Evolutionary conservation across 495 filamentous ascomycete genomes (phyloP), one percentile per base, ranked within the genome.

Genomic region (Hyaloscypha variabilis): DNA sequence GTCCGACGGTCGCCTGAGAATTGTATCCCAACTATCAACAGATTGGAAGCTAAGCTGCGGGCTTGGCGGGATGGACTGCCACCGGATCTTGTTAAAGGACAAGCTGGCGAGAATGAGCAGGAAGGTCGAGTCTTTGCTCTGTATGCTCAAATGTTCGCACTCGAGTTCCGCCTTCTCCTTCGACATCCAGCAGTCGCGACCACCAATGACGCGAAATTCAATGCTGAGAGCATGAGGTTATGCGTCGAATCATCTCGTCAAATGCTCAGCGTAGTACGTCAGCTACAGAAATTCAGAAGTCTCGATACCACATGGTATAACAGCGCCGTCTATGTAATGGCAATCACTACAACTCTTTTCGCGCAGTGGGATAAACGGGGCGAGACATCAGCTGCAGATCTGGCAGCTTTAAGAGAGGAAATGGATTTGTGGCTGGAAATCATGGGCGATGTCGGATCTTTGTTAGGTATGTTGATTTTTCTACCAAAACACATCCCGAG

Each of bases 281-380:
- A 83, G 52, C 72, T 93, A 28, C 81, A 84, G 55, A 83, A 84
- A 71, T 74, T 82, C 53, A 87, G 87, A 71, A 87, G 87, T 65
- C 75, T 93, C n/a, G 91, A 94, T 68, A 91, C 88, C 14, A 91
- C 90, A n/a, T 93, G 90, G 90, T 89, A 91, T 65, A 87, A 86
- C 63, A 75, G 82, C 56, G 86, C 89, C 0, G 82, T 90, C 24
- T 92, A 91, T 71, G 79, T 93, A 8, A 84, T 90, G 31, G 89
- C 90, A 6, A 87, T 92, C 53, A 87, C 91, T 60, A 91, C 90
- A 2, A 86, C 83, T 5, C 74, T 94, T 1, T 92, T 90, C 65
- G 88, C 84, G 0, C 81, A 88, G 60, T 90, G 83, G 80, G 83
- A 92, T 66, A 81, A 88, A 63, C 81, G 85, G 51, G 81, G 83